These are phyloP conservation scores for Chrysosporium queenslandicum DNA, from an alignment of 2,329 filamentous ascomycete genomes.

Conservation along the genomic window DNA sequence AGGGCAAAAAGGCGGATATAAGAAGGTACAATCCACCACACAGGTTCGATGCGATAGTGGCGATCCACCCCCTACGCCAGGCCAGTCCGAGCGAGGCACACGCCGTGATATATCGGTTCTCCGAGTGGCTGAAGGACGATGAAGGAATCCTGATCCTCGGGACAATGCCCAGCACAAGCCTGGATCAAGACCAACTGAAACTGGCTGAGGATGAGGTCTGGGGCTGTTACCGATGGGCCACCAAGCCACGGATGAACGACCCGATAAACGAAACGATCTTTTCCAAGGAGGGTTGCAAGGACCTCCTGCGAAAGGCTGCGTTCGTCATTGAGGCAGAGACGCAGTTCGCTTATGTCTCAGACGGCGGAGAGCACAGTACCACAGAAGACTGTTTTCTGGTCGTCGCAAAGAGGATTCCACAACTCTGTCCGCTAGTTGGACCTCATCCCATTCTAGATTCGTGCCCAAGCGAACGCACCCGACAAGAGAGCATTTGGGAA, in stretches of 20 bases:
- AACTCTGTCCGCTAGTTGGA: neutral
- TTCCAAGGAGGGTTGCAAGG: constrained; percentile 1
- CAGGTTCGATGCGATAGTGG: constrained; percentile 16
- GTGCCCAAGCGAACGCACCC: neutral
- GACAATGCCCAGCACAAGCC: constrained; percentile 9
- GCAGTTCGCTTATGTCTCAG: constrained; percentile 2
- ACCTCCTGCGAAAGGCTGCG: constrained; percentile 1
- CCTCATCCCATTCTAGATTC: constrained; percentile 4
- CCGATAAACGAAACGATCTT: constrained; percentile 12
- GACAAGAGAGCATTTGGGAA: constrained; percentile 1
- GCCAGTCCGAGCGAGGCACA: constrained; percentile 14
- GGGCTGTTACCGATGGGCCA: constrained; percentile 11
- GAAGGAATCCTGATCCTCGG: constrained; percentile 15
- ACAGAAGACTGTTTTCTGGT: neutral
- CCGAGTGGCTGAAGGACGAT: constrained; percentile 14
- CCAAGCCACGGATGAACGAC: constrained; percentile 15
- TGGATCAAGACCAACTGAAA: neutral
- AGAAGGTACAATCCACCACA: constrained; percentile 11
- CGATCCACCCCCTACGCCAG: constrained; percentile 16
- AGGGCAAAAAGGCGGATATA: constrained; percentile 18
- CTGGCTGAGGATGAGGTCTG: constrained; percentile 14
- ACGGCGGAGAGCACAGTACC: constrained; percentile 1
- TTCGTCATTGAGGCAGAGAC: neutral
- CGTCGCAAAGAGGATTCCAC: neutral
- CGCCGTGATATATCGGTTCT: constrained; percentile 12